Percentiles rank a stretch among this genome's conserved stretches.
Conservation (phyloP, 1,284 basidiomycete species). For the Fomitopsis pinicola region DNA sequence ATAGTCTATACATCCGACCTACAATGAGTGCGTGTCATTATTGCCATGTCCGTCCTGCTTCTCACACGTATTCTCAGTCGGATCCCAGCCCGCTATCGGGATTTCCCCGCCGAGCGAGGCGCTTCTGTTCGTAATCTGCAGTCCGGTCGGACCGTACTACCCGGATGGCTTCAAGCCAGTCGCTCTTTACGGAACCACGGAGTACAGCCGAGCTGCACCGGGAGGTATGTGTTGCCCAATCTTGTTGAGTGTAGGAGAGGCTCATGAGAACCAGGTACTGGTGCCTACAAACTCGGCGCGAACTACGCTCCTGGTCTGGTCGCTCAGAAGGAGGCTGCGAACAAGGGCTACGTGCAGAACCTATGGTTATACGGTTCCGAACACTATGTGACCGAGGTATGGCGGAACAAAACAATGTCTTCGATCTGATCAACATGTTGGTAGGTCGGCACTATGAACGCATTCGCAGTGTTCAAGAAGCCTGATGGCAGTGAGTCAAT, state of each 20-base stretch:
- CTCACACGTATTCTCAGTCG: conserved; percentile 51
- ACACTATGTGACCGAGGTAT: conserved; percentile 78
- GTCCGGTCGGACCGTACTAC: conserved; percentile 95
- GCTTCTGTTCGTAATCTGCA: conserved; percentile 91
- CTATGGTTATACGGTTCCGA: conserved; percentile 91
- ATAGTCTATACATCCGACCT: conserved; percentile 90
- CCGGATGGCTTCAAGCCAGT: conserved; percentile 95
- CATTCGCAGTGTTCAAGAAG: conserved; percentile 83
- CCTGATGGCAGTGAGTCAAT: conserved; percentile 60
- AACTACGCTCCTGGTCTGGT: conserved; percentile 92
- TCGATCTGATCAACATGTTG: neutral
- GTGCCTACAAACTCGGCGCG: conserved; percentile 87
- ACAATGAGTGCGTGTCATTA: conserved; percentile 54
- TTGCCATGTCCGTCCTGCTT: neutral
- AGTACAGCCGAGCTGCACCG: conserved; percentile 86
- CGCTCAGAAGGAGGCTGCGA: conserved; percentile 83
- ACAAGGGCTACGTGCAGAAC: conserved; percentile 89
- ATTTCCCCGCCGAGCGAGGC: conserved; percentile 87
- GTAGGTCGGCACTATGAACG: conserved; percentile 92
- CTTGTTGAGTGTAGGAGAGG: neutral
- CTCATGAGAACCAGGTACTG: conserved; percentile 51
- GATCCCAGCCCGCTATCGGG: conserved; percentile 86
- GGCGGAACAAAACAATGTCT: neutral
- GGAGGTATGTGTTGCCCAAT: conserved; percentile 54
- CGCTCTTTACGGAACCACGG: conserved; percentile 86